A percentile compares a stretch with the other conserved stretches of the same genome.
Conservation (phyloP, 2,329 filamentous ascomycete species). For the Cytospora mali region DNA sequence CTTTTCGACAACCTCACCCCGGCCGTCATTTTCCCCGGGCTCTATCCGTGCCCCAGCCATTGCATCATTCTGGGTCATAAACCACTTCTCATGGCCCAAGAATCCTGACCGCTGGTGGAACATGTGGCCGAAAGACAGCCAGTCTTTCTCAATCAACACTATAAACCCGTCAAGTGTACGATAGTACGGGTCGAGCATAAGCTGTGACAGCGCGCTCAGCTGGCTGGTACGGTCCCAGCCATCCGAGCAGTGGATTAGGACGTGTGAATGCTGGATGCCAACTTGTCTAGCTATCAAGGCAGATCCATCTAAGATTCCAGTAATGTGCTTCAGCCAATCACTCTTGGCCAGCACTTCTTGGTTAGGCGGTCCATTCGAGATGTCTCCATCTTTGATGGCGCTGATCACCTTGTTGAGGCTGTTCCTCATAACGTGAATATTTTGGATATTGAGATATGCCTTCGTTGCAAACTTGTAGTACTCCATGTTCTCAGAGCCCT, state of each 20-base stretch:
- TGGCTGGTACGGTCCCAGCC: slow-evolving; percentile 98
- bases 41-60: slow-evolving; percentile 66
- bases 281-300: slow-evolving; percentile 84
- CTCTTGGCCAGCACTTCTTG: slow-evolving; percentile 80
- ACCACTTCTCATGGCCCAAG: slow-evolving; percentile 92
- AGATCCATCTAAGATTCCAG: slow-evolving; percentile 80
- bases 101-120: slow-evolving; percentile 91
- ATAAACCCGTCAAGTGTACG: slow-evolving; percentile 94
- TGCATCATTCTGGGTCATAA: slow-evolving; percentile 80
- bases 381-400: slow-evolving; percentile 87
- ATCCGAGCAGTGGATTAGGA: slow-evolving; percentile 96
- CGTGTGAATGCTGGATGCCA: slow-evolving; percentile 90
- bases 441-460: slow-evolving; percentile 92
- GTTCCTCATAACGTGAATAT: slow-evolving; percentile 96
- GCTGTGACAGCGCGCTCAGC: slow-evolving; percentile 84
- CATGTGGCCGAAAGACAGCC: slow-evolving; percentile 97
- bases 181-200: slow-evolving; percentile 95
- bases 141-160: slow-evolving; percentile 93
- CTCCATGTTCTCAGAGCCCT: slow-evolving; percentile 97
- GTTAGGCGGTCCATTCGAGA: slow-evolving; percentile 80
- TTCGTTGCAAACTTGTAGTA: slow-evolving; percentile 92
- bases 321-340: slow-evolving; percentile 89
- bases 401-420: slow-evolving; percentile 88
- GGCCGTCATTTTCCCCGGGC: slow-evolving; percentile 62
- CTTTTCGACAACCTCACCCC: slow-evolving; percentile 79